A percentile compares a stretch with the other conserved stretches of the same genome.
Evolutionary conservation across 148 eudicot genomes (phyloP).

Genomic region (Camellia japonica): DNA sequence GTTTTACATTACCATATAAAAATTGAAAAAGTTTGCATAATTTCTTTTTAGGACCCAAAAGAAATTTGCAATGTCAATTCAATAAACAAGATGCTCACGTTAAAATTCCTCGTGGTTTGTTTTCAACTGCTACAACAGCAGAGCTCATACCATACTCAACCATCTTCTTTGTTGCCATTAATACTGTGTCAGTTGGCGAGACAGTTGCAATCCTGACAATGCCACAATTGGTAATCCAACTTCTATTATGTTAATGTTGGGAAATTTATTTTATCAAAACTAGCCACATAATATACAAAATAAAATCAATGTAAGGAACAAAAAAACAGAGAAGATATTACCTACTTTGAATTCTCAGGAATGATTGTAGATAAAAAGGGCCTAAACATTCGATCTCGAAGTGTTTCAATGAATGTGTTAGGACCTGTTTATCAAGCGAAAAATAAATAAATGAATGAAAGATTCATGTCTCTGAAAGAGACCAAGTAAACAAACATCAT

Average conservation of each 20-base stretch:
- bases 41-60: not conserved
- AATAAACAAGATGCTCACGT: constrained; percentile 51
- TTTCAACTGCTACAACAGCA: constrained; percentile 70
- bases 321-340: constrained; percentile 49
- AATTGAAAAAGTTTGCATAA: not conserved
- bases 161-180: constrained; percentile 78
- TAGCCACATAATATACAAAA: not conserved
- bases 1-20: not conserved
- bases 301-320: not conserved
- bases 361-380: constrained; percentile 87
- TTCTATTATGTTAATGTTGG: not conserved
- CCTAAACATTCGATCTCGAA: constrained; percentile 77
- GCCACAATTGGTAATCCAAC: not conserved
- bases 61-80: not conserved
- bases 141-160: constrained; percentile 63
- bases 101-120: constrained; percentile 79
- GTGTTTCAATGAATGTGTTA: constrained; percentile 79
- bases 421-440: constrained; percentile 46
- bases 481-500: not conserved
- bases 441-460: not conserved
- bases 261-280: not conserved
- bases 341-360: constrained; percentile 96
- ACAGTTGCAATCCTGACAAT: constrained; percentile 73
- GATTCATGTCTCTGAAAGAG: not conserved
- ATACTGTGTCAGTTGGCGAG: constrained; percentile 82